Percentiles rank a stretch among this genome's conserved stretches.
These are phyloP conservation scores for Sclerotinia borealis DNA, from an alignment of 2,329 filamentous ascomycete genomes.

Conservation along the genomic window DNA sequence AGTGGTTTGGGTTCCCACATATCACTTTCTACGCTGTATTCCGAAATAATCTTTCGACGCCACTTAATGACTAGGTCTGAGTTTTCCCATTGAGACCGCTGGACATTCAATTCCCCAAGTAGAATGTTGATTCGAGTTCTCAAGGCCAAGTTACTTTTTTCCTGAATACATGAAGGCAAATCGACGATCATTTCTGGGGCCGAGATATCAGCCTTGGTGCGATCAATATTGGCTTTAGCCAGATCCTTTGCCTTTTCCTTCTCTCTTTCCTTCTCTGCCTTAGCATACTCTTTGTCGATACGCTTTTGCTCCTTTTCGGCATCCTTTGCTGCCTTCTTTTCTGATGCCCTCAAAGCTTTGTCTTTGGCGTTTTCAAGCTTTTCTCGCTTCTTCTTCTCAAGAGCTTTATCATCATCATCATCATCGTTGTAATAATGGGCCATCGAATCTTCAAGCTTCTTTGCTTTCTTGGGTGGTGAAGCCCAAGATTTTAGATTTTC, in stretches of 20 bases:
- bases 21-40: conserved; percentile 41
- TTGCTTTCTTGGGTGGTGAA: not conserved
- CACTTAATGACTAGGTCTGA: conserved; percentile 46
- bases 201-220: conserved; percentile 67
- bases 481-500: not conserved
- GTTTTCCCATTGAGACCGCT: conserved; percentile 41
- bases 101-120: conserved; percentile 45
- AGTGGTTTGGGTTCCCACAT: conserved; percentile 44
- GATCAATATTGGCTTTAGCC: conserved; percentile 66
- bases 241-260: conserved; percentile 61
- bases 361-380: conserved; percentile 10
- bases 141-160: conserved; percentile 35
- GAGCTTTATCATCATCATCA: not conserved
- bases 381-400: not conserved
- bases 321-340: conserved; percentile 19
- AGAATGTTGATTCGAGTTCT: conserved; percentile 42
- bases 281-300: conserved; percentile 51
- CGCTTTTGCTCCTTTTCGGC: conserved; percentile 36
- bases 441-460: not conserved
- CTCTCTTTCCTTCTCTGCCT: conserved; percentile 55
- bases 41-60: conserved; percentile 45
- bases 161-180: conserved; percentile 49
- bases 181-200: conserved; percentile 73
- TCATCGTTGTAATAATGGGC: not conserved
- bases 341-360: conserved; percentile 19